Conservation (phyloP, 805 yeast species). For the Saccharomycopsis synnaedendra region DNA sequence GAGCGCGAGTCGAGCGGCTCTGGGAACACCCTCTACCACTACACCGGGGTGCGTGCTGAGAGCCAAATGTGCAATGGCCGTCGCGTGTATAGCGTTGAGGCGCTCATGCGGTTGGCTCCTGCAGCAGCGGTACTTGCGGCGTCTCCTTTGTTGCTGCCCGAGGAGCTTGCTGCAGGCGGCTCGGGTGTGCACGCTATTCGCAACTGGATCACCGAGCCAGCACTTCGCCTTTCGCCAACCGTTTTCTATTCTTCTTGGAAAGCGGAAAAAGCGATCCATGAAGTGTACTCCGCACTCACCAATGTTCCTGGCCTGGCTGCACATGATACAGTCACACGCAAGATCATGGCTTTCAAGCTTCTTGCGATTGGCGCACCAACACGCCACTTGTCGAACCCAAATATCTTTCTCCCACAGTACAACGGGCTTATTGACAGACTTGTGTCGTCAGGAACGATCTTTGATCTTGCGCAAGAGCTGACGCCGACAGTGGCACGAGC, state of each 20-base stretch:
- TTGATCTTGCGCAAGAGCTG: constrained; percentile 21
- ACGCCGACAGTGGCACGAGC: constrained; percentile 20
- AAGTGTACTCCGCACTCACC: constrained; percentile 16
- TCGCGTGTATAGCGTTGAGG: constrained; percentile 11
- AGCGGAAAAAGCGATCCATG: constrained; percentile 20
- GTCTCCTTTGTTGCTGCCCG: background rate
- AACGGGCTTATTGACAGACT: constrained; percentile 29
- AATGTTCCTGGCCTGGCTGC: constrained; percentile 4
- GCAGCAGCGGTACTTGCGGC: background rate
- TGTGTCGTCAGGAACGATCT: constrained; percentile 28
- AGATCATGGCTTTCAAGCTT: constrained; percentile 23
- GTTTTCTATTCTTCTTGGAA: constrained; percentile 20
- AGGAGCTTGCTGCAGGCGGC: background rate
- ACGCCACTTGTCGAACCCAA: constrained; percentile 24
- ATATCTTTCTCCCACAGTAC: constrained; percentile 27
- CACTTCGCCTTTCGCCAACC: constrained; percentile 10
- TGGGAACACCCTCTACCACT: constrained; percentile 5
- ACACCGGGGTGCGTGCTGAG: constrained; percentile 4
- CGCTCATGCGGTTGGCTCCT: background rate
- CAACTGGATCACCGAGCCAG: constrained; percentile 4
- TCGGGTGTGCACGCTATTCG: background rate
- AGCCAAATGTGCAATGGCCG: background rate
- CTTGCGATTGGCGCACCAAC: constrained; percentile 26
- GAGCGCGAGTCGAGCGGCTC: background rate
- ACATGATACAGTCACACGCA: constrained; percentile 20